Evolutionary conservation across 1,139 yeast species (phyloP).

Genomic region (Yamadazyma trypodendri): DNA sequence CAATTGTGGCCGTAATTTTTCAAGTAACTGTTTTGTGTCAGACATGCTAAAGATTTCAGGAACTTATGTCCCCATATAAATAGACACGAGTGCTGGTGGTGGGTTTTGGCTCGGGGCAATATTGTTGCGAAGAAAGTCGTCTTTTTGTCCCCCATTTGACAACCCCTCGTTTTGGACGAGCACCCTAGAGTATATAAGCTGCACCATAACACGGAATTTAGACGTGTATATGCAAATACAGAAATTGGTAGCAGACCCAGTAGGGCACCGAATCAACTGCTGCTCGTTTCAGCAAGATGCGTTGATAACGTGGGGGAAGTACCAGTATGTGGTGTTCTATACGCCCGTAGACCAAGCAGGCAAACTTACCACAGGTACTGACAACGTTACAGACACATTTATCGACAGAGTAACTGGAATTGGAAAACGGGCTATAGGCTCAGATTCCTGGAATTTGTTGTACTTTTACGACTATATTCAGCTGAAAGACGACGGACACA

Average conservation of each 20-base stretch:
- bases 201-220: no score
- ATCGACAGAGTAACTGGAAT: constrained; percentile 5
- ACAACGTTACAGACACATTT: neutral
- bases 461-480: constrained; percentile 13
- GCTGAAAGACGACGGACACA: constrained; percentile 17
- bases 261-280: constrained; percentile 9
- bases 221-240: neutral
- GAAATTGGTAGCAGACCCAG: constrained; percentile 4
- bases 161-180: no score
- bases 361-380: no score
- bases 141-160: neutral
- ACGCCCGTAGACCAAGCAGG: constrained; percentile 3
- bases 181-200: neutral
- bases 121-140: no score
- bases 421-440: constrained; percentile 3
- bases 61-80: no score
- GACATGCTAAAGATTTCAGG: neutral
- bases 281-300: constrained; percentile 12
- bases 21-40: constrained; percentile 1
- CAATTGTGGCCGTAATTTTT: constrained; percentile 10
- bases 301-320: constrained; percentile 6
- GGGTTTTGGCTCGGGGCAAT: no score
- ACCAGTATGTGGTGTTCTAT: constrained; percentile 8
- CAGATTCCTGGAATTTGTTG: constrained; percentile 5
- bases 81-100: no score